A percentile compares a stretch with the other conserved stretches of the same genome.
Evolutionary conservation across 176 grass and related monocot genomes (phyloP).

Genomic region (Metroxylon sagu): DNA sequence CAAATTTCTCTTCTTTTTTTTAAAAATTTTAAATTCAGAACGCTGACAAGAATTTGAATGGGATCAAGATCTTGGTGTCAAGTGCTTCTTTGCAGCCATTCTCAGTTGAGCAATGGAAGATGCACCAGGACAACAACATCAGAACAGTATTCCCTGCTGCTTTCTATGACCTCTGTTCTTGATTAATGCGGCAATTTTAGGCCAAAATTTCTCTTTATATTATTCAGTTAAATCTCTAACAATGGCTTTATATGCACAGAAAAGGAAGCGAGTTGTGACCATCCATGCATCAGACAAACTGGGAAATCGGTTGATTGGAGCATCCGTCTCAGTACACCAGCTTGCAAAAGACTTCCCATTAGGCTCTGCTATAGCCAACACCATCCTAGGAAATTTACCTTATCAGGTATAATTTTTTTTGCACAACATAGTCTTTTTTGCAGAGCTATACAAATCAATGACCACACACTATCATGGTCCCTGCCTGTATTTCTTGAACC

Average conservation of each 20-base stretch:
- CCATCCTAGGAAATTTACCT: constrained; percentile 63
- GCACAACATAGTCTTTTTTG: too few relatives aligned
- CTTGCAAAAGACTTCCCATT: constrained; percentile 73
- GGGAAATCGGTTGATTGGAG: constrained; percentile 47
- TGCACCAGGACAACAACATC: constrained; percentile 72
- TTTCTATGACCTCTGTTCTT: too few relatives aligned
- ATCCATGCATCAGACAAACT: constrained; percentile 67
- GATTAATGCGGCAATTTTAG: too few relatives aligned
- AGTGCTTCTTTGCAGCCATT: constrained; percentile 75
- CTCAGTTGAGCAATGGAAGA: constrained; percentile 58
- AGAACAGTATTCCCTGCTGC: constrained; percentile 39
- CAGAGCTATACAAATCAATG: too few relatives aligned
- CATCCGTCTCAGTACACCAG: constrained; percentile 63
- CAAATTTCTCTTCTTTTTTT: too few relatives aligned
- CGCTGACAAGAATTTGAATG: constrained; percentile 40
- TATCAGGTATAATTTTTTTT: constrained; percentile 38
- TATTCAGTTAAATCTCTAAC: neutral
- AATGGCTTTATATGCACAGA: constrained; percentile 26
- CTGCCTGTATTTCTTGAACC: too few relatives aligned
- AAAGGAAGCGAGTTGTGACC: constrained; percentile 62
- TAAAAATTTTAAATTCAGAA: constrained; percentile 23
- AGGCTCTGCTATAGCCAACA: constrained; percentile 77
- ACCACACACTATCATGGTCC: too few relatives aligned
- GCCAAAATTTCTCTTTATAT: too few relatives aligned
- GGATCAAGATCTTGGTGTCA: constrained; percentile 51